A percentile compares a stretch with the other conserved stretches of the same genome.
These are phyloP conservation scores for Sordariomycetes sp. DNA, from an alignment of 2,329 filamentous ascomycete species.

Conservation along the genomic window DNA sequence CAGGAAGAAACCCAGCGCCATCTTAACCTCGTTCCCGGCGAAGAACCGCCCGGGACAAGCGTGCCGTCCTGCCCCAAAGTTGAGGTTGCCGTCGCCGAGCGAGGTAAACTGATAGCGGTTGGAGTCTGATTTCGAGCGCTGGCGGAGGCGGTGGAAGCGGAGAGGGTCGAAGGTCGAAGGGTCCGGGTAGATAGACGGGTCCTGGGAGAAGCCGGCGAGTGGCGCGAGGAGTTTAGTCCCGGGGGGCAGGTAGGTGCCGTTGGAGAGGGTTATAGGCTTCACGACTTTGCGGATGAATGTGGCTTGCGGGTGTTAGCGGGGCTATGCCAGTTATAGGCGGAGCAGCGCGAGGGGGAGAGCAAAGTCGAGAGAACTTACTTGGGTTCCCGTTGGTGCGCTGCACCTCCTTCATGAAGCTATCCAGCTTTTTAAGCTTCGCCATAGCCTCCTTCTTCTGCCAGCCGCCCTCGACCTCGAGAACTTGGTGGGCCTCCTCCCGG, in stretches of 20 bases:
- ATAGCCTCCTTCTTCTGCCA: slow-evolving; percentile 31
- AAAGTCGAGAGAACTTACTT: slow-evolving; percentile 15
- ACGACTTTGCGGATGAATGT: slow-evolving; percentile 34
- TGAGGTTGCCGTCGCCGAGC: slow-evolving; percentile 28
- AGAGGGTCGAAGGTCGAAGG: slow-evolving; percentile 35
- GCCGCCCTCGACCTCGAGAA: slow-evolving; percentile 27
- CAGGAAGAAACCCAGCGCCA: slow-evolving; percentile 28
- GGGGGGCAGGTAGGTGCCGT: slow-evolving; percentile 29
- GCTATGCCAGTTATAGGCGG: neutral
- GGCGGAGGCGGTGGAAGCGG: slow-evolving; percentile 34
- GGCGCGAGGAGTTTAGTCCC: slow-evolving; percentile 31
- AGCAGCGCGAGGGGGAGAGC: neutral
- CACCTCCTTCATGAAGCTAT: slow-evolving; percentile 37
- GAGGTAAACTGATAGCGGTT: slow-evolving; percentile 32
- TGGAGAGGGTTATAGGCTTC: slow-evolving; percentile 31
- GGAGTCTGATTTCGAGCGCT: slow-evolving; percentile 23
- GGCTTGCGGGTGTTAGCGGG: slow-evolving; percentile 14
- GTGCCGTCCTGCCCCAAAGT: slow-evolving; percentile 35
- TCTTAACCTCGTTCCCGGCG: slow-evolving; percentile 33
- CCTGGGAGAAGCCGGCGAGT: slow-evolving; percentile 27
- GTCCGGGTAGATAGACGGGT: slow-evolving; percentile 26
- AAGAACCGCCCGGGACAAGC: slow-evolving; percentile 39
- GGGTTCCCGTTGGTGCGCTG: slow-evolving; percentile 29
- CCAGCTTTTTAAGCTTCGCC: slow-evolving; percentile 31
- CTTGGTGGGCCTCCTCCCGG: slow-evolving; percentile 32